These are phyloP conservation scores for Sporothrix humicola DNA, from an alignment of 2,329 filamentous ascomycete genomes.

Conservation along the genomic window DNA sequence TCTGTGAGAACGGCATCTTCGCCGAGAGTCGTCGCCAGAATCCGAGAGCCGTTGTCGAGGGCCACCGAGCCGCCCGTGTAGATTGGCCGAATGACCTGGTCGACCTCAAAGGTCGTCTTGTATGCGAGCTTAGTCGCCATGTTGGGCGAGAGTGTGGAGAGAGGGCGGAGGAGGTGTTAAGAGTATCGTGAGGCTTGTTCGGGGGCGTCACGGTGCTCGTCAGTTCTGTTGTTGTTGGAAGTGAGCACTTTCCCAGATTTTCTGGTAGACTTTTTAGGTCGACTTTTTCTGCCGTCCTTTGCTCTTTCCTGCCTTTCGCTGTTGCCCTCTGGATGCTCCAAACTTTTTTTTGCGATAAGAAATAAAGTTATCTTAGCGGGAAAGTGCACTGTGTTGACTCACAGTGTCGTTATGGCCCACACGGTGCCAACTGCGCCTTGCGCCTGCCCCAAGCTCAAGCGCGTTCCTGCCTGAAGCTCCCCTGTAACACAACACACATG, in stretches of 20 bases:
- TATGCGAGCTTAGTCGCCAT: constrained; percentile 68
- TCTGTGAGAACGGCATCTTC: constrained; percentile 91
- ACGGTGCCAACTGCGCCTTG: not conserved
- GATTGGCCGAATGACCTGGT: constrained; percentile 84
- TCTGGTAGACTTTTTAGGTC: not conserved
- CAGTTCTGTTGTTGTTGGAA: not conserved
- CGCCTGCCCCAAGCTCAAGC: not conserved
- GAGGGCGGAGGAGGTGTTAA: not conserved
- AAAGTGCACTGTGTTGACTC: constrained; percentile 6
- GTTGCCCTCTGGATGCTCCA: constrained; percentile 33
- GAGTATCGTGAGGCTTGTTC: not conserved
- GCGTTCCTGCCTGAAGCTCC: constrained; percentile 1
- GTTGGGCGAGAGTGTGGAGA: constrained; percentile 32
- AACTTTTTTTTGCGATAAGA: constrained; percentile 43
- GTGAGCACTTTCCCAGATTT: not conserved
- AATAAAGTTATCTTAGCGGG: constrained; percentile 50
- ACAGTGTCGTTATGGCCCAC: not conserved
- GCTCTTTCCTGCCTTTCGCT: constrained; percentile 9
- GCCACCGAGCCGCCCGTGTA: constrained; percentile 90
- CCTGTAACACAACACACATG: constrained; percentile 8
- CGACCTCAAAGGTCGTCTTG: constrained; percentile 89
- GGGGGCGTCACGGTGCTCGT: not conserved
- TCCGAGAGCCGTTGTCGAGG: constrained; percentile 77
- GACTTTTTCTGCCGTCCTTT: constrained; percentile 15
- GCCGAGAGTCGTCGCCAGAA: constrained; percentile 87